A percentile compares a stretch with the other conserved stretches of the same genome.
phyloP scores from a whole-genome alignment of 805 yeast species.

The Schwanniomyces yamadae region DNA sequence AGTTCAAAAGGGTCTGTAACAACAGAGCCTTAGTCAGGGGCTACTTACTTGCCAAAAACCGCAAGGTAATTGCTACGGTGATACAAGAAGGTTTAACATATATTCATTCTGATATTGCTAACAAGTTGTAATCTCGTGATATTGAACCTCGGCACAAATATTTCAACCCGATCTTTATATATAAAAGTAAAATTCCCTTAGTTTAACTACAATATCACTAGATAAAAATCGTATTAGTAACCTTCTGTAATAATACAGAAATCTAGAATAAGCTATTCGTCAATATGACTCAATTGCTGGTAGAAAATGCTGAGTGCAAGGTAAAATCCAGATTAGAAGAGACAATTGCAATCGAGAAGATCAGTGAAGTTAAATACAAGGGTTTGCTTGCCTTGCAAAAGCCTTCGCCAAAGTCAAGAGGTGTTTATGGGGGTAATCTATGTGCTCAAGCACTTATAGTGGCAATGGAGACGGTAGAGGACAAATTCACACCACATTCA shows the following conservation, averaged over 20 bases:
- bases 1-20: conserved; percentile 32
- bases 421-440: conserved; percentile 43
- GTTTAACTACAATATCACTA: background rate
- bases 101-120: conserved; percentile 12
- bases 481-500: conserved; percentile 40
- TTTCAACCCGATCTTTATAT: background rate
- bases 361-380: conserved; percentile 12
- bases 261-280: background rate
- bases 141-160: conserved; percentile 2
- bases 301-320: background rate
- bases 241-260: background rate
- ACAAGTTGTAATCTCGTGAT: conserved; percentile 1
- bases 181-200: background rate
- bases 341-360: conserved; percentile 10
- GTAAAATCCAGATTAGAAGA: conserved; percentile 10
- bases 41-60: conserved; percentile 28
- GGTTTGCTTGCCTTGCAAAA: conserved; percentile 29
- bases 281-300: background rate
- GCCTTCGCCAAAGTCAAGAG: conserved; percentile 29
- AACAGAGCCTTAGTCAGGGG: conserved; percentile 40
- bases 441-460: conserved; percentile 35
- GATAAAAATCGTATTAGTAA: background rate
- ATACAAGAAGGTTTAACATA: conserved; percentile 42
- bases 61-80: conserved; percentile 37
- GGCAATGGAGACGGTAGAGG: conserved; percentile 30